Evolutionary conservation across 352 stramenopile species (phyloP).

Genomic region (Phytophthora citrophthora): DNA sequence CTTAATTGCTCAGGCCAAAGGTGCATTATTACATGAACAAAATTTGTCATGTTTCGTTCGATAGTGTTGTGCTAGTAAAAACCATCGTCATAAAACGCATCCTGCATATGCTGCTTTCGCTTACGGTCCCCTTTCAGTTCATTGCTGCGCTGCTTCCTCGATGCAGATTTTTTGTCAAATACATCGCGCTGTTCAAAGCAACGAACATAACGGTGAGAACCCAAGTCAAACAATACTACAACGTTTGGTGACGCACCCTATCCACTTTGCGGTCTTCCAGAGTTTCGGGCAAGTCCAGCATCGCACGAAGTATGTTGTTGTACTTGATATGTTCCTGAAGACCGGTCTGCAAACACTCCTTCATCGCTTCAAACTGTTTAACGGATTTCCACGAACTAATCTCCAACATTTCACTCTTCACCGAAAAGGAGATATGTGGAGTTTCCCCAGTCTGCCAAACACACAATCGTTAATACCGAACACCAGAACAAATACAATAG

Average conservation of each 20-base stretch:
- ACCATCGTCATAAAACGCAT: constrained; percentile 70
- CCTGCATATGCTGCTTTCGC: constrained; percentile 81
- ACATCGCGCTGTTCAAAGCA: constrained; percentile 59
- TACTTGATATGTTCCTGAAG: constrained; percentile 90
- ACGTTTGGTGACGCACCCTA: constrained; percentile 47
- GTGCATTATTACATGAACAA: constrained; percentile 1
- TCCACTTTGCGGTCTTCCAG: constrained; percentile 79
- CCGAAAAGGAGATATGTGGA: constrained; percentile 75
- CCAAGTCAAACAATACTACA: background rate
- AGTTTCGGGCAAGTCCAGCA: constrained; percentile 81
- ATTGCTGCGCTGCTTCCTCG: constrained; percentile 82
- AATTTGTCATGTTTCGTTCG: too few species aligned
- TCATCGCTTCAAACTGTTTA: constrained; percentile 85
- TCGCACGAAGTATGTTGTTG: constrained; percentile 81
- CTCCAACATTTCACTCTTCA: constrained; percentile 79
- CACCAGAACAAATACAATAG: background rate
- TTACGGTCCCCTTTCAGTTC: constrained; percentile 79
- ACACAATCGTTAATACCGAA: constrained; percentile 2
- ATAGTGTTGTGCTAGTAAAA: constrained; percentile 21
- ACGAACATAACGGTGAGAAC: constrained; percentile 11
- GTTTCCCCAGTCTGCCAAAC: constrained; percentile 71
- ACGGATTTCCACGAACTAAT: constrained; percentile 83
- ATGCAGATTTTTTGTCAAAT: constrained; percentile 84
- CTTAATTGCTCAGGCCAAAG: background rate
- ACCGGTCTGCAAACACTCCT: constrained; percentile 71